Conservation (phyloP, 768 basidiomycete genomes). For the Kwoniella europaea region DNA sequence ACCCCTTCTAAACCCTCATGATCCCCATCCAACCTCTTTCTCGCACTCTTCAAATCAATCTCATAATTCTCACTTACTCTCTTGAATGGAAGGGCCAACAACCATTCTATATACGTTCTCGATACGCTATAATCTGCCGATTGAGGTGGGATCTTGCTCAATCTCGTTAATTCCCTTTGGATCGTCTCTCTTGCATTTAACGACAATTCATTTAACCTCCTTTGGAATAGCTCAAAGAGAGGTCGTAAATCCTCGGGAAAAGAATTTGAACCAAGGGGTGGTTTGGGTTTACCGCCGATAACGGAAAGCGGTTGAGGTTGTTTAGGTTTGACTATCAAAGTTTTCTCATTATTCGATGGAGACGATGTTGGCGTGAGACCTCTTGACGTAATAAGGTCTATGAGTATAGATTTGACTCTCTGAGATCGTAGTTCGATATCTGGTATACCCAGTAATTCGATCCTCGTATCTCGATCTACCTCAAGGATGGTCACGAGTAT, state of each 20-base stretch:
- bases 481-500: slow-evolving; percentile 41
- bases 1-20: slow-evolving; percentile 92
- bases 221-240: slow-evolving; percentile 30
- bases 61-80: slow-evolving; percentile 35
- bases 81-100: slow-evolving; percentile 80
- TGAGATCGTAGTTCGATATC: slow-evolving; percentile 38
- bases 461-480: slow-evolving; percentile 44
- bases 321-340: slow-evolving; percentile 18
- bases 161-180: slow-evolving; percentile 77
- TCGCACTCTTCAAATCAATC: slow-evolving; percentile 64
- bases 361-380: slow-evolving; percentile 15
- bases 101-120: slow-evolving; percentile 78
- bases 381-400: slow-evolving; percentile 14
- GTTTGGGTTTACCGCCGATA: not conserved
- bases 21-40: slow-evolving; percentile 80
- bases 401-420: slow-evolving; percentile 37
- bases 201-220: slow-evolving; percentile 32
- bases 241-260: slow-evolving; percentile 56
- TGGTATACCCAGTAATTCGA: slow-evolving; percentile 42
- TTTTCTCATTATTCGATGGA: not conserved
- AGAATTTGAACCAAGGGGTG: not conserved
- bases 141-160: slow-evolving; percentile 85
- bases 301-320: not conserved
- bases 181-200: slow-evolving; percentile 62
- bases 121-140: slow-evolving; percentile 88